Base-by-base conservation (phyloP, 1,139 yeast genomes). In the Magnusiomyces ingens region DNA sequence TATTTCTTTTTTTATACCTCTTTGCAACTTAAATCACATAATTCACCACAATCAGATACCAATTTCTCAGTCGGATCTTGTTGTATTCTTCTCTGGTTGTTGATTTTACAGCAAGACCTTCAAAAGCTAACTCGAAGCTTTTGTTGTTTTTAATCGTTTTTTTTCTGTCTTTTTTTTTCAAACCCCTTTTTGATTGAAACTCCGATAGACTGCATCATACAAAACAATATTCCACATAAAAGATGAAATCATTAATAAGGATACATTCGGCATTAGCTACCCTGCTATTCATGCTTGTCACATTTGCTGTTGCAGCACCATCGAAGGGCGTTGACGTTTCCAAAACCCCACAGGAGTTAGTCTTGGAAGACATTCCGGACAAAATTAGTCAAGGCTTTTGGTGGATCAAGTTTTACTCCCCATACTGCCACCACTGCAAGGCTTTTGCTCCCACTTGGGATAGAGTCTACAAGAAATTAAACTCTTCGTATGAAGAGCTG, bases 341-440 rank as follows among this genome's bases (percentile, higher is more conserved):
- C 32, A 26, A 26, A 26, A 45, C 51, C 15, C 56, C 56, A 2
- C 36, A 18, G 12, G 56, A 53, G 32, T 46, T 53, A 2, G 43
- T 35, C 15, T 15, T 36, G 15, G 41, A 48, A 13, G 41, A 38
- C 15, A 50, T 48, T 43, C 37, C 17, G n/a, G 52, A 50, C 8
- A 55, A 58, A 3, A 50, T 60, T 8, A 54, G 60, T 44, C 51
- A 52, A 15, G 74, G 72, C 2, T 60, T 62, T 2, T 71, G 73
- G 68, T 70, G 73, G 66, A 63, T 73, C 52, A 72, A 73, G 59
- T 71, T 67, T 61, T 74, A 57, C 58, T 72, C 75, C 13, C 77
- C 77, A 1, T 67, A 67, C 56, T 73, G 77, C 59, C 62, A 60
- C 5, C 76, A 73, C 59, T 73, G 77, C 59, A 56, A 46, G 17